phyloP scores from a whole-genome alignment of 345 rosid genomes.

The Camelina neglecta region DNA sequence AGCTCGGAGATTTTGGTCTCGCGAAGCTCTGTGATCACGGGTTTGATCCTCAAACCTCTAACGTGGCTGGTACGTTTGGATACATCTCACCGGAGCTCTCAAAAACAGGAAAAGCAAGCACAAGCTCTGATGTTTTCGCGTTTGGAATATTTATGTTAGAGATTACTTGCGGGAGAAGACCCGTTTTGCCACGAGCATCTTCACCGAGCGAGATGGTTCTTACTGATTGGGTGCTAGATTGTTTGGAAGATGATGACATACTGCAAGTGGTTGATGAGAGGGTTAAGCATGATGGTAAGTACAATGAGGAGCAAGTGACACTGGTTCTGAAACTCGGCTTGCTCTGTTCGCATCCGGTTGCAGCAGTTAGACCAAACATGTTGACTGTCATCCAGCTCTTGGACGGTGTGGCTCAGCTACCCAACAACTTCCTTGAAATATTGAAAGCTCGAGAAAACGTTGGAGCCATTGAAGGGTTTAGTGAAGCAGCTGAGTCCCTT shows the following conservation, averaged over 20 bases:
- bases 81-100: constrained; percentile 52
- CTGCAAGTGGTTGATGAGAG: constrained; percentile 41
- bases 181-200: constrained; percentile 41
- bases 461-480: neutral
- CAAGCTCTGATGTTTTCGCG: constrained; percentile 48
- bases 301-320: constrained; percentile 42
- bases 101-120: constrained; percentile 48
- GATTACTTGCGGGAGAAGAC: constrained; percentile 53
- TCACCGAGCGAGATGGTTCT: constrained; percentile 31
- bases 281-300: constrained; percentile 7
- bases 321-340: constrained; percentile 48
- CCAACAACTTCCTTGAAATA: constrained; percentile 4
- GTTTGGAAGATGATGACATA: constrained; percentile 37
- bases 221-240: constrained; percentile 42
- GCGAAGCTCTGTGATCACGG: constrained; percentile 53
- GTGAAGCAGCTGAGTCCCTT: constrained; percentile 6
- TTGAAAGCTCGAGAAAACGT: constrained; percentile 17
- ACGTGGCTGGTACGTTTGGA: constrained; percentile 54
- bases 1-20: constrained; percentile 60
- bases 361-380: constrained; percentile 45
- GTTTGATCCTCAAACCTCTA: constrained; percentile 49
- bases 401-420: constrained; percentile 16
- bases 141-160: constrained; percentile 51
- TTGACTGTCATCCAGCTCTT: constrained; percentile 5
- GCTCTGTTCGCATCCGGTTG: constrained; percentile 42